Evolutionary conservation across 192 early-diverging fungal species (phyloP).

Genomic region (Coemansia sp.): DNA sequence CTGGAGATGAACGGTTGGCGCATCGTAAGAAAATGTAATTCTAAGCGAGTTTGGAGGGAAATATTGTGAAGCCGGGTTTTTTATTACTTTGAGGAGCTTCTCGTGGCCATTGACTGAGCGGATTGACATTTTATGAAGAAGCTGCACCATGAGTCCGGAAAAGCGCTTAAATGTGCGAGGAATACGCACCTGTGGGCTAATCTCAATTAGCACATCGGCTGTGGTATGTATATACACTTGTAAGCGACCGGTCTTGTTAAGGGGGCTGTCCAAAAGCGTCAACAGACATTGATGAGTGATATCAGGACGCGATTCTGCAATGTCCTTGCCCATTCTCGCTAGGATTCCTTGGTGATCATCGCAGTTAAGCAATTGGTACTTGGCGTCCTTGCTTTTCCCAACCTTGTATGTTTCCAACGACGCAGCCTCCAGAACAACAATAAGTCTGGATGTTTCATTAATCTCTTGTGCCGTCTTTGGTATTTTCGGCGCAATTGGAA

Average conservation of each 20-base stretch:
- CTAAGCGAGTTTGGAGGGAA: constrained; percentile 72
- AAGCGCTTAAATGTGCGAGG: constrained; percentile 99
- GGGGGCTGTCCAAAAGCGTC: constrained; percentile 93
- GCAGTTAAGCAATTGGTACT: constrained; percentile 91
- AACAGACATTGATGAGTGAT: constrained; percentile 98
- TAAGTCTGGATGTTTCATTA: constrained; percentile 77
- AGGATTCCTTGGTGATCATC: constrained; percentile 92
- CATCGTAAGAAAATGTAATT: constrained; percentile 84
- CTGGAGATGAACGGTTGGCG: constrained; percentile 75
- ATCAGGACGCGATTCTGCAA: constrained; percentile 85
- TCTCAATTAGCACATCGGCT: constrained; percentile 95
- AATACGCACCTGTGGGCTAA: constrained; percentile 96
- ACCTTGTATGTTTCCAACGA: constrained; percentile 92
- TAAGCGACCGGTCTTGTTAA: constrained; percentile 98
- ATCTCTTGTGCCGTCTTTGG: constrained; percentile 78
- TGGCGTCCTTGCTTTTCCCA: constrained; percentile 70
- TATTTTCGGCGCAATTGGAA: constrained; percentile 68
- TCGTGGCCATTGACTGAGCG: constrained; percentile 88
- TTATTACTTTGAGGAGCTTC: constrained; percentile 94
- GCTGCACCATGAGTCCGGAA: constrained; percentile 97
- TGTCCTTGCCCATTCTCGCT: constrained; percentile 78
- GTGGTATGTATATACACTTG: constrained; percentile 97
- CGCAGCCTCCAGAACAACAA: constrained; percentile 90
- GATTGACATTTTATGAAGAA: constrained; percentile 96
- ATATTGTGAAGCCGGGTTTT: constrained; percentile 97